These are phyloP conservation scores for Fusarium subtropicale DNA, from an alignment of 2,329 filamentous ascomycete species.

Conservation along the genomic window DNA sequence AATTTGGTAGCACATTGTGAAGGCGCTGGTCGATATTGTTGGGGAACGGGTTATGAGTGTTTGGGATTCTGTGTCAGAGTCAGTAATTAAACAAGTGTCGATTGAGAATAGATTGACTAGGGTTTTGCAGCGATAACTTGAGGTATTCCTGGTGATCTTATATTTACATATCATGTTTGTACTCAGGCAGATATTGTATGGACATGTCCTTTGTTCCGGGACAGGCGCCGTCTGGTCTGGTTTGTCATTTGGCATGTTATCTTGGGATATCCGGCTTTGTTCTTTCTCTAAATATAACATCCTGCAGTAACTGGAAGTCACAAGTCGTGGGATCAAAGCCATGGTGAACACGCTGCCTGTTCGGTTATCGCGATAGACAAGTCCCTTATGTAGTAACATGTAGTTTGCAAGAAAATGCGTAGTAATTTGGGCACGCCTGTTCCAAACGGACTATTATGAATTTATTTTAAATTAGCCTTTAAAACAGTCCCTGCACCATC, in stretches of 20 bases:
- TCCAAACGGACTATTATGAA: not conserved
- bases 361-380: not conserved
- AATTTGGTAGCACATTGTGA: constrained; percentile 42
- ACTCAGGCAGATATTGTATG: not conserved
- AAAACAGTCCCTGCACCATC: not conserved
- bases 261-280: not conserved
- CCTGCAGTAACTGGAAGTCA: not conserved
- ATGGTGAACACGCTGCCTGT: not conserved
- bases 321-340: not conserved
- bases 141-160: not conserved
- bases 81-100: not conserved
- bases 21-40: not conserved
- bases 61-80: not conserved
- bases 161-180: not conserved
- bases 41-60: not conserved
- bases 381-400: too few species aligned
- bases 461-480: not conserved
- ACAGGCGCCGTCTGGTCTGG: not conserved
- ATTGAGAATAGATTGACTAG: not conserved
- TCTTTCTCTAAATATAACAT: constrained; percentile 2
- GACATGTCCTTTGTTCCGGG: constrained; percentile 13
- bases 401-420: not conserved
- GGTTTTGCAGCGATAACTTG: not conserved
- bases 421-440: not conserved
- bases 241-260: not conserved